Evolutionary conservation across 768 basidiomycete species (phyloP).

Genomic region (Mrakia hoshinonis): DNA sequence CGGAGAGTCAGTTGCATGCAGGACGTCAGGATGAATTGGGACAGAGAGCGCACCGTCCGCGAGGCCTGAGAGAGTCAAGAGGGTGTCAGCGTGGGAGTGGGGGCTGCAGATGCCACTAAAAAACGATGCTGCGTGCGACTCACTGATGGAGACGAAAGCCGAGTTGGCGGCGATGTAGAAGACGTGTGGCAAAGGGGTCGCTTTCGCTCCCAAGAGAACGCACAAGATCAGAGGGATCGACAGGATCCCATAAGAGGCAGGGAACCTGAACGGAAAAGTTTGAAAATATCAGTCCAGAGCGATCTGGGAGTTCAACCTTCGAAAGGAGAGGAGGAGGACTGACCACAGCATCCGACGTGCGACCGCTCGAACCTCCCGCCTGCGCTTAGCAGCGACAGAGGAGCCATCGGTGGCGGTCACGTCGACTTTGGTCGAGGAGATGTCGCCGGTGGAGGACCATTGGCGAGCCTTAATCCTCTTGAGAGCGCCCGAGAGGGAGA

Average conservation of each 20-base stretch:
- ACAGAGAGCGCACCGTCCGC: too few relatives aligned
- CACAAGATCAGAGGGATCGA: neutral
- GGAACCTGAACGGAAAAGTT: neutral
- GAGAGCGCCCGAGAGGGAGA: conserved; percentile 2
- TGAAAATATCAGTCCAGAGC: neutral
- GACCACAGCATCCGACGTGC: neutral
- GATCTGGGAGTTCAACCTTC: too few relatives aligned
- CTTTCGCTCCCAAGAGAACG: neutral
- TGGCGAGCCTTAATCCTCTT: neutral
- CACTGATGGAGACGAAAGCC: neutral
- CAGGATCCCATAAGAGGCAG: neutral
- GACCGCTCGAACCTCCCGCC: neutral
- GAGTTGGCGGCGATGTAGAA: neutral
- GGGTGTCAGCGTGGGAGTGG: too few relatives aligned
- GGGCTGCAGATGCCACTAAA: too few relatives aligned
- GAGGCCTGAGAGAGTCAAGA: too few relatives aligned
- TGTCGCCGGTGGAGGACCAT: neutral
- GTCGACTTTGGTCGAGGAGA: neutral
- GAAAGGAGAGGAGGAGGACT: neutral
- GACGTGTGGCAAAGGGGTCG: neutral
- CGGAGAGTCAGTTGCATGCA: too few relatives aligned
- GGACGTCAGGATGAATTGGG: too few relatives aligned
- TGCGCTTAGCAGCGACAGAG: neutral
- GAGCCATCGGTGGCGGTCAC: neutral
- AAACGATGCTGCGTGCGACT: neutral